Conservation (phyloP, 192 early-diverging fungal species). For the Coemansia sp. region DNA sequence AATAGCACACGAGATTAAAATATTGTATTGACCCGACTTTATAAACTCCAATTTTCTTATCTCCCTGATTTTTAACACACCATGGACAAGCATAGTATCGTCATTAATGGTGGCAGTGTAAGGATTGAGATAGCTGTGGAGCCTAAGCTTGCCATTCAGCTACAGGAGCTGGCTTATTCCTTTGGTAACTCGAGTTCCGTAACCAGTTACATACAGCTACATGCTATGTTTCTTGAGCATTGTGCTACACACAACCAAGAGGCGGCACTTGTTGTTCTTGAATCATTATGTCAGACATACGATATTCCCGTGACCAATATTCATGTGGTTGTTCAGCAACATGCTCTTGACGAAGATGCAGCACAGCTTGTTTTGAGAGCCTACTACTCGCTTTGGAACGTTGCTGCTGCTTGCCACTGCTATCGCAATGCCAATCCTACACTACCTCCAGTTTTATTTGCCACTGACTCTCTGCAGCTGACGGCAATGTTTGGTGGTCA, state of each 20-base stretch:
- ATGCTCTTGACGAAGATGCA: slow-evolving; percentile 4
- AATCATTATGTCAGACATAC: slow-evolving; percentile 8
- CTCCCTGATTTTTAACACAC: no score
- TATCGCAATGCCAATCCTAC: neutral
- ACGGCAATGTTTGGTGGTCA: slow-evolving; percentile 94
- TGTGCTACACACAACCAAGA: neutral
- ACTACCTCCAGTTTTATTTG: slow-evolving; percentile 19
- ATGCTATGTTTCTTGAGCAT: slow-evolving; percentile 14
- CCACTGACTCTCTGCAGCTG: slow-evolving; percentile 55
- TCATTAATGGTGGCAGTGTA: no score
- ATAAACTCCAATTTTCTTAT: no score
- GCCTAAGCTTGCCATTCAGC: neutral
- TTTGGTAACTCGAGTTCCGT: neutral
- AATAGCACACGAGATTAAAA: no score
- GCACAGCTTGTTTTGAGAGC: slow-evolving; percentile 14
- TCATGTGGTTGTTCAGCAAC: slow-evolving; percentile 12
- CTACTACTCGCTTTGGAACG: slow-evolving; percentile 15
- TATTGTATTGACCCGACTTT: no score
- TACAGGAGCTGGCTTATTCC: neutral
- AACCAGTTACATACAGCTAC: slow-evolving; percentile 6
- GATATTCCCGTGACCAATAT: slow-evolving; percentile 9
- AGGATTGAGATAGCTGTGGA: no score
- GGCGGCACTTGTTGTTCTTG: slow-evolving; percentile 4
- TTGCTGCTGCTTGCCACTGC: neutral
- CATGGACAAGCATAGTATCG: no score